phyloP scores from a whole-genome alignment of 345 rosid species.

The Heritiera fomes region DNA sequence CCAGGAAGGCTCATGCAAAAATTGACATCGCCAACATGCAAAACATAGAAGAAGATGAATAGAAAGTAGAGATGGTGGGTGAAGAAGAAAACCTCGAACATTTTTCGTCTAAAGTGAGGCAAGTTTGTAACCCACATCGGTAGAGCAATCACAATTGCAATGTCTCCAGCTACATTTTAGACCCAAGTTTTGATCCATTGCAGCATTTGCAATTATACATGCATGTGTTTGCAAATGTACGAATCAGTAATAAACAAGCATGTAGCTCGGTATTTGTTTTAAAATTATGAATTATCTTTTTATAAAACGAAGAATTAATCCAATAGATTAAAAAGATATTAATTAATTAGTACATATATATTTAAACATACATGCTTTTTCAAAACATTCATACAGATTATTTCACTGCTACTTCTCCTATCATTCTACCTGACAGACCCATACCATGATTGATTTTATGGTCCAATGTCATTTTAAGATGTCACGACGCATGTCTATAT shows the following conservation, averaged over 20 bases:
- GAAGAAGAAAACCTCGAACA: constrained; percentile 63
- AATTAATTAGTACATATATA: too few species aligned
- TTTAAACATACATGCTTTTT: background rate
- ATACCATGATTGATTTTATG: background rate
- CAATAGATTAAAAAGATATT: too few species aligned
- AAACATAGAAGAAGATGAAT: constrained; percentile 46
- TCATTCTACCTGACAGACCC: background rate
- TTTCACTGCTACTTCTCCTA: background rate
- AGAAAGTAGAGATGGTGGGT: constrained; percentile 59
- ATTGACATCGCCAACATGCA: constrained; percentile 51
- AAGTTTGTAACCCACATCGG: constrained; percentile 52
- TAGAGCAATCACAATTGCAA: constrained; percentile 49
- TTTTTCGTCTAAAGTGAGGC: constrained; percentile 41
- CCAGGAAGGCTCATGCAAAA: constrained; percentile 58
- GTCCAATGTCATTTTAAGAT: background rate
- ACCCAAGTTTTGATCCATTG: constrained; percentile 43
- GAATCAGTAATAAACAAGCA: background rate
- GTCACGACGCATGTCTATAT: background rate
- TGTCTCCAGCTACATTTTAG: constrained; percentile 59
- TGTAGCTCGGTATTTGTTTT: background rate
- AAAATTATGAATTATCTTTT: too few species aligned
- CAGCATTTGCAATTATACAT: background rate
- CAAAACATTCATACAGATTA: too few species aligned
- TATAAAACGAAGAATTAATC: too few species aligned
- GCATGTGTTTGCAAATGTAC: background rate